Evolutionary conservation across 441 rosid genomes (phyloP).

Genomic region (Adansonia grandidieri): DNA sequence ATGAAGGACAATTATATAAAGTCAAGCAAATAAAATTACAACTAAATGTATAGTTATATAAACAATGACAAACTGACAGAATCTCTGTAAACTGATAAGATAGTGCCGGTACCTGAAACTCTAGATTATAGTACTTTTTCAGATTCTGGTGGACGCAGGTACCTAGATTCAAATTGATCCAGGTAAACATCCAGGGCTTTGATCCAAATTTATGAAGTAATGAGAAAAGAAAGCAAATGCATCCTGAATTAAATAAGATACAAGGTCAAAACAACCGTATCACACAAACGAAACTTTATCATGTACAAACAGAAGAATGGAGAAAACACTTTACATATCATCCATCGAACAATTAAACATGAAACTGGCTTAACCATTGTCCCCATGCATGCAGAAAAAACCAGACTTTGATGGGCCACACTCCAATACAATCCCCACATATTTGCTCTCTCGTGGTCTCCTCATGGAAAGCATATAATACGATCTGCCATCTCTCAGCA

Average conservation of each 20-base stretch:
- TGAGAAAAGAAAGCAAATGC: conserved; percentile 30
- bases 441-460: conserved; percentile 33
- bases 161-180: conserved; percentile 46
- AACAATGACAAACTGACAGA: conserved; percentile 24
- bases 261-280: conserved; percentile 31
- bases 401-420: conserved; percentile 31
- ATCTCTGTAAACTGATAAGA: conserved; percentile 26
- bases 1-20: conserved; percentile 10
- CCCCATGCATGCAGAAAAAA: conserved; percentile 32
- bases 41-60: not conserved
- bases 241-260: conserved; percentile 35
- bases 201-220: conserved; percentile 31
- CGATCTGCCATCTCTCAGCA: conserved; percentile 18
- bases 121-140: conserved; percentile 38
- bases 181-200: conserved; percentile 41
- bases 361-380: conserved; percentile 32
- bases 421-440: conserved; percentile 35
- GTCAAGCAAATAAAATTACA: conserved; percentile 14
- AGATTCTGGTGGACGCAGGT: conserved; percentile 34
- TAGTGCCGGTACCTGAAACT: conserved; percentile 40
- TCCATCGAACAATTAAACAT: conserved; percentile 28
- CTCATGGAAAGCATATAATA: conserved; percentile 27
- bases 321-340: conserved; percentile 37
- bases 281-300: conserved; percentile 25
- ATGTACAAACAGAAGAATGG: conserved; percentile 35